Percentiles rank a stretch among this genome's conserved stretches.
Conservation (phyloP, 345 rosid genomes). For the Arabis alpina region DNA sequence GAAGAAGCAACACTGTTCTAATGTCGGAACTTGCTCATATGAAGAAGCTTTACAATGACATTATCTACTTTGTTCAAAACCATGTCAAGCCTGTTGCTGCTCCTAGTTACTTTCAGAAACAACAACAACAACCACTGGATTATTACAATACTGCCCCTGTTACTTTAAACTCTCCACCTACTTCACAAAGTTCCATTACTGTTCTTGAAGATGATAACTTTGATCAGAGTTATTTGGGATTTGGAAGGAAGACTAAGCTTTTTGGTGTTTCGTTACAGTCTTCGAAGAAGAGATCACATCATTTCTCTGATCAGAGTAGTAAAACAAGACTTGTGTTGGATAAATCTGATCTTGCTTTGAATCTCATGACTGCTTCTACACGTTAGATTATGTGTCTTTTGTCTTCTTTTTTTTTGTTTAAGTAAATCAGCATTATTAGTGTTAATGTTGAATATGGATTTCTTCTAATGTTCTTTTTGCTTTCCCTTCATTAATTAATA, state of each 20-base stretch:
- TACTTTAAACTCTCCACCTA: conserved; percentile 38
- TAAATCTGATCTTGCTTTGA: conserved; percentile 80
- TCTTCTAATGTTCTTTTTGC: neutral
- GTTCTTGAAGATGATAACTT: conserved; percentile 35
- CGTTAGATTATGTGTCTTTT: conserved; percentile 13
- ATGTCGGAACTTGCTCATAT: conserved; percentile 87
- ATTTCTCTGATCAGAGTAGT: conserved; percentile 51
- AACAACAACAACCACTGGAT: conserved; percentile 32
- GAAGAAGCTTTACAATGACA: conserved; percentile 91
- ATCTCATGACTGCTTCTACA: conserved; percentile 80
- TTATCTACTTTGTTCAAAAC: conserved; percentile 88
- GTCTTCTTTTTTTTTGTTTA: neutral
- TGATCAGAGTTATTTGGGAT: conserved; percentile 15
- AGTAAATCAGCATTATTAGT: conserved; percentile 28
- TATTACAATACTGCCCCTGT: conserved; percentile 39
- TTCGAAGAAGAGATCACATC: conserved; percentile 71
- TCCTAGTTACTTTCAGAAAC: conserved; percentile 59
- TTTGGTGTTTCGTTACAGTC: conserved; percentile 74
- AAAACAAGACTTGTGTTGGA: conserved; percentile 73
- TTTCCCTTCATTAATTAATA: conserved; percentile 33
- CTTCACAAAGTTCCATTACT: conserved; percentile 43
- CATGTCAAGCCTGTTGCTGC: conserved; percentile 80
- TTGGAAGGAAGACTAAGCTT: conserved; percentile 57
- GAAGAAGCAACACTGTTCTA: conserved; percentile 76
- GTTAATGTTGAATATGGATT: conserved; percentile 25